A percentile compares a stretch with the other conserved stretches of the same genome.
Evolutionary conservation across 2,329 filamentous ascomycete genomes (phyloP).

Genomic region (Alternaria sp.): DNA sequence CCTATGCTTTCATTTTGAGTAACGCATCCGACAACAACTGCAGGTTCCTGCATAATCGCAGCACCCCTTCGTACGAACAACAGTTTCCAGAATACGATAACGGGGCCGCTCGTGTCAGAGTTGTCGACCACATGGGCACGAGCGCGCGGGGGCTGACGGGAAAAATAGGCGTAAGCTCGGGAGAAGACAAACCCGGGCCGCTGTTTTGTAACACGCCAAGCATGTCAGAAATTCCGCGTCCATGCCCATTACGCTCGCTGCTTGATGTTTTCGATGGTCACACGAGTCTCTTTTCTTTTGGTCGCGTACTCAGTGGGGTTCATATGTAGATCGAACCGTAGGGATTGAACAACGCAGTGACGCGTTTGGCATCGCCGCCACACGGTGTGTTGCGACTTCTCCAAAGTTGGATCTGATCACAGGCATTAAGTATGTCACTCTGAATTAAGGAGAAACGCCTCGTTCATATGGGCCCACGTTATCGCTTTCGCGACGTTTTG

Average conservation of each 20-base stretch:
- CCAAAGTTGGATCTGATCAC: too few relatives aligned
- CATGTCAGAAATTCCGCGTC: neutral
- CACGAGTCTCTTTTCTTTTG: neutral
- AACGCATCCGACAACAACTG: neutral
- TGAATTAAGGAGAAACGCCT: neutral
- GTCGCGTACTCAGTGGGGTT: neutral
- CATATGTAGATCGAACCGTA: neutral
- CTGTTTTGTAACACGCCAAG: constrained; percentile 6
- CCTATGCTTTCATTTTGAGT: neutral
- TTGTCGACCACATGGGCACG: neutral
- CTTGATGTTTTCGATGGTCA: neutral
- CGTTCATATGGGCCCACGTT: neutral
- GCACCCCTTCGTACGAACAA: neutral
- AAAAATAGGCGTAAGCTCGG: neutral
- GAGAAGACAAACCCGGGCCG: neutral
- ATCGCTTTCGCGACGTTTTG: neutral
- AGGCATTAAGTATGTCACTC: neutral
- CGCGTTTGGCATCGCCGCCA: neutral
- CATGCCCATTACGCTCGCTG: neutral
- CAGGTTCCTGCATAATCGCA: neutral
- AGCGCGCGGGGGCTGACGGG: neutral
- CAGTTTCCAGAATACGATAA: neutral
- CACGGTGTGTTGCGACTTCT: too few relatives aligned
- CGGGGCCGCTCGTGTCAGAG: neutral
- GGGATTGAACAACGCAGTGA: neutral